Base-by-base conservation (phyloP, 495 filamentous ascomycete species). In the Penicillium simplicissimum region DNA sequence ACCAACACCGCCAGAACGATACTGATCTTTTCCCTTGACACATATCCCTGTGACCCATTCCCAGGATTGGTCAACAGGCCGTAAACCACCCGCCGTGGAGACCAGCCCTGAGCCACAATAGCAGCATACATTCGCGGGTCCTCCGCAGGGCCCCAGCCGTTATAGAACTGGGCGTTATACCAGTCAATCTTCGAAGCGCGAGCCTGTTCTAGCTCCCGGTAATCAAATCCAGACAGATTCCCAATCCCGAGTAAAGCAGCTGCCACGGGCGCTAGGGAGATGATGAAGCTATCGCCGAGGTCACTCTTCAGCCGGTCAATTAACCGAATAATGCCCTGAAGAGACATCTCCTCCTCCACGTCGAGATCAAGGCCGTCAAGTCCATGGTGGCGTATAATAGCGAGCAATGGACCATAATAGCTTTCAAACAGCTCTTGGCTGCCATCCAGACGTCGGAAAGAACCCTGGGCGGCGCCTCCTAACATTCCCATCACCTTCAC, bases 141-240 rank as follows among this genome's bases (percentile, higher is more conserved):
- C 13, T 79, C 78, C 25, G 90, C 78, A 31, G 78, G 78, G 14
- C 91, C 92, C 83, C 89, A 96, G 2, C 89, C 89, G 65, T 88
- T 90, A 67, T 96, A 96, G 67, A 95, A 95, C 69, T 95, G 92
- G 14, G 85, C 76, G 61, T 95, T 95, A 66, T 95, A 95, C 85
- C 91, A 96, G 17, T 75, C 79, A 38, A 93, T 89, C 63, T 87
- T 82, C 10, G 72, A 66, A 5, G 88, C 89, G 8, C 88, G 79
- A 74, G 82, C 79, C 21, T 79, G 74, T 69, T 92, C 89, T 35
- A 94, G 80, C 21, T 78, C 73, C 5, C 79, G 73, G 71, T 96
- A 94, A 59, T 85, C 80, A 67, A 96, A 96, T 0, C 91, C 91
- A 38, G 87, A 89, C 0, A 96, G 76, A 66, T 93, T 85, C 0